These are phyloP conservation scores for Protea cynaroides DNA, from an alignment of 164 flowering plant species.

Conservation along the genomic window DNA sequence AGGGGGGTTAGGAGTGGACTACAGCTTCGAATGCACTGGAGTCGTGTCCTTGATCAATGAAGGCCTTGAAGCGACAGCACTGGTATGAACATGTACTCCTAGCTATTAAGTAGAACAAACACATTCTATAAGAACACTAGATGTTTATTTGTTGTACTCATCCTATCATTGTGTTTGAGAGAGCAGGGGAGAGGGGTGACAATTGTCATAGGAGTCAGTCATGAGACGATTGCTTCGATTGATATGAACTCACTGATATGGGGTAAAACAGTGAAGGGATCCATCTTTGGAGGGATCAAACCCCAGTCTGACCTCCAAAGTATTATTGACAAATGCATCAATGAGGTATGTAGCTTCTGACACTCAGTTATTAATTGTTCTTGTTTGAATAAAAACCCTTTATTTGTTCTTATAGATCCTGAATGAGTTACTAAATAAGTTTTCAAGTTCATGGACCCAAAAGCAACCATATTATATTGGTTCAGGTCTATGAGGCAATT, in stretches of 20 bases:
- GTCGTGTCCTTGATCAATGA: constrained; percentile 22
- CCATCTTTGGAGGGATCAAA: constrained; percentile 41
- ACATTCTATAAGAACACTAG: no score
- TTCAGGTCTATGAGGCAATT: no score
- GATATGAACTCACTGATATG: constrained; percentile 6
- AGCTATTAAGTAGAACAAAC: no score
- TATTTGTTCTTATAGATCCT: no score
- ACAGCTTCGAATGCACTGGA: constrained; percentile 47
- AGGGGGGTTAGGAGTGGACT: constrained; percentile 47
- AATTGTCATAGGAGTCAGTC: constrained; percentile 26
- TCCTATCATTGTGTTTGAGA: neutral
- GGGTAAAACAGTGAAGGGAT: constrained; percentile 40
- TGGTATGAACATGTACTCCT: constrained; percentile 18
- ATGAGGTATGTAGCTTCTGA: constrained; percentile 25
- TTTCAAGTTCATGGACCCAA: no score
- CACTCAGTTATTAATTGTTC: neutral
- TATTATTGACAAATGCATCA: constrained; percentile 30
- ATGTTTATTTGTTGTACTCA: neutral
- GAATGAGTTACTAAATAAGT: no score
- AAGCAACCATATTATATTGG: no score
- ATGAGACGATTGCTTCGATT: constrained; percentile 8
- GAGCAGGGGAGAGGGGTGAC: constrained; percentile 34
- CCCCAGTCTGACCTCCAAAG: constrained; percentile 32
- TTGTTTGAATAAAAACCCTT: no score
- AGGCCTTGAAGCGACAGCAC: constrained; percentile 31